Base-by-base conservation (phyloP, 2,329 filamentous ascomycete genomes). In the Pseudocercospora fijiensis region DNA sequence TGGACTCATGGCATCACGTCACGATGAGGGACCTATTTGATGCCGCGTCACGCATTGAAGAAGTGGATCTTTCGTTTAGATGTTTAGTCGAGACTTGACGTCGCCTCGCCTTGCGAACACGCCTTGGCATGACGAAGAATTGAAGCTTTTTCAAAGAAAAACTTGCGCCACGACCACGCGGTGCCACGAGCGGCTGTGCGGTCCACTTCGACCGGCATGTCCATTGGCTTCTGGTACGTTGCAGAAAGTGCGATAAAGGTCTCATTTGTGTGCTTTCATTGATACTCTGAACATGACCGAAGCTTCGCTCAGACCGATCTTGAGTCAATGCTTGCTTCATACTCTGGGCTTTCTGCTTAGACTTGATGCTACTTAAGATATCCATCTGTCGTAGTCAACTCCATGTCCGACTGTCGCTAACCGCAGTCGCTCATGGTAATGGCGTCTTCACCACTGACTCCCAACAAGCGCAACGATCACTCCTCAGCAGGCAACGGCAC, bases 401-500 rank as follows among this genome's bases (percentile, higher is more conserved):
- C 37, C 37, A 41, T 41, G 37, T 7, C 16, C 37, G 37, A 41
- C 37, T 41, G 37, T 2, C 9, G 4, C 4, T 4, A 41, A 41
- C 16, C n/a, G 16, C 37, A 41, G 13, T 41, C 37, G 37, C 13
- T 41, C 37, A 18, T 41, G n/a, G 33, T 16, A 5, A 49, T 49
- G 2, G 24, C 2, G 5, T 52, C 49, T 2, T 22, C 27, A n/a
- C n/a, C 49, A n/a, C 16, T n/a, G 49, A 24, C 49, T 26, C 16
- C 6, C 9, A n/a, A 28, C 49, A 28, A 27, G 22, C 22, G 13
- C 49, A 27, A n/a, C 1, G 20, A 10, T 26, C 26, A 53, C 7
- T 37, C 33, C 11, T 77, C 78, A 4, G 28, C 58, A 4, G 59
- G 55, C 60, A 65, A 52, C n/a, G 26, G 47, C 10, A 62, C 59